Evolutionary conservation across 2,329 filamentous ascomycete genomes (phyloP).

Genomic region (Claviceps paspali): DNA sequence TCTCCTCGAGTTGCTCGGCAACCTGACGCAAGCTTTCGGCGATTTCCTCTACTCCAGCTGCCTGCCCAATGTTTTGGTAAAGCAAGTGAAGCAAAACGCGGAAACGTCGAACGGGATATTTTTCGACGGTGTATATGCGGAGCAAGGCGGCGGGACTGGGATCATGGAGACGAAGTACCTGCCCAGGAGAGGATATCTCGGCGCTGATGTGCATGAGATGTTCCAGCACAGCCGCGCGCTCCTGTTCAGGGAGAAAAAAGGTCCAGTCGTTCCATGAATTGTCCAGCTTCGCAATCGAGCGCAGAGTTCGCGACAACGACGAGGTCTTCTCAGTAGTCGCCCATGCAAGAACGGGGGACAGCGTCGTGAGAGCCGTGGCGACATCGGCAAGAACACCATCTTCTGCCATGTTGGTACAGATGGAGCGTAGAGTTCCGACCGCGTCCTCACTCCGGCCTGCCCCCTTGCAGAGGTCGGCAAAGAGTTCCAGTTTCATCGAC

Average conservation of each 20-base stretch:
- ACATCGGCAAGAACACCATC: slow-evolving; percentile 40
- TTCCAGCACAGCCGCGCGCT: slow-evolving; percentile 43
- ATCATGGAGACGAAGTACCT: slow-evolving; percentile 26
- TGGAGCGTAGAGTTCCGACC: slow-evolving; percentile 39
- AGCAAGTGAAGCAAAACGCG: slow-evolving; percentile 35
- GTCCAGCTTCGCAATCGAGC: slow-evolving; percentile 44
- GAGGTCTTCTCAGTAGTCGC: slow-evolving; percentile 31
- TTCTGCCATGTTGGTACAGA: slow-evolving; percentile 46
- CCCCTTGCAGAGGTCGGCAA: slow-evolving; percentile 44
- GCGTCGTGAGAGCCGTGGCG: slow-evolving; percentile 30
- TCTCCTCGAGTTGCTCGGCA: slow-evolving; percentile 19
- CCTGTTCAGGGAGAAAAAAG: slow-evolving; percentile 32
- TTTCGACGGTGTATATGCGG: slow-evolving; percentile 31
- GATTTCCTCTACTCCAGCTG: slow-evolving; percentile 23
- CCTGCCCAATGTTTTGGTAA: slow-evolving; percentile 31
- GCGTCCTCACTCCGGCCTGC: slow-evolving; percentile 40
- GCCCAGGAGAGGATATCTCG: slow-evolving; percentile 17
- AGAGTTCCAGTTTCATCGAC: slow-evolving; percentile 47
- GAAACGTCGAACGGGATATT: slow-evolving; percentile 36
- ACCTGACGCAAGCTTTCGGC: slow-evolving; percentile 23
- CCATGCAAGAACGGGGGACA: slow-evolving; percentile 40
- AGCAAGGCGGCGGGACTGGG: slow-evolving; percentile 31
- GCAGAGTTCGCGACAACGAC: slow-evolving; percentile 42
- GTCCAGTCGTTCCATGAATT: slow-evolving; percentile 42
- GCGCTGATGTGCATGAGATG: slow-evolving; percentile 39